Conservation (phyloP, 2,329 filamentous ascomycete genomes). For the Truncatella angustata region DNA sequence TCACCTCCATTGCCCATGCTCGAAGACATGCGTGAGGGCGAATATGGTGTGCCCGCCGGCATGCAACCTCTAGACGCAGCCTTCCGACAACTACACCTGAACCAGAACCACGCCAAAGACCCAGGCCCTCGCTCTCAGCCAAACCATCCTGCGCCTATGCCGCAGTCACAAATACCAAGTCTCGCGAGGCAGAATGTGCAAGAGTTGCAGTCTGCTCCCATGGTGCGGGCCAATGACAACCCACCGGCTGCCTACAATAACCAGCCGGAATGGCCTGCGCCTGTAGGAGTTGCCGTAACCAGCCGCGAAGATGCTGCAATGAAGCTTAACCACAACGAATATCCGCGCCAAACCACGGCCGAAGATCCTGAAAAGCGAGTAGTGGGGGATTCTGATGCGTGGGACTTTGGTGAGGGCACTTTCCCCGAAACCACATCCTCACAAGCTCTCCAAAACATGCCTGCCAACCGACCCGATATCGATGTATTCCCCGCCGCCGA, state of each 20-base stretch:
- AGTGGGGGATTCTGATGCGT: slow-evolving; percentile 66
- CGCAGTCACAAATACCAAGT: slow-evolving; percentile 31
- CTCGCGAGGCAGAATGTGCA: slow-evolving; percentile 33
- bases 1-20: slow-evolving; percentile 57
- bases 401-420: slow-evolving; percentile 88
- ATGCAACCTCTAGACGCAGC: slow-evolving; percentile 40
- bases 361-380: slow-evolving; percentile 46
- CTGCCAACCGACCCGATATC: slow-evolving; percentile 71
- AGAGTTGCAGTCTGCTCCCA: slow-evolving; percentile 46
- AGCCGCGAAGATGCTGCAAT: slow-evolving; percentile 23
- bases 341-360: slow-evolving; percentile 36
- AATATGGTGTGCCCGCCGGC: slow-evolving; percentile 43
- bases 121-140: slow-evolving; percentile 51
- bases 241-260: slow-evolving; percentile 38
- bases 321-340: slow-evolving; percentile 38
- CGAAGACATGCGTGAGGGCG: slow-evolving; percentile 58
- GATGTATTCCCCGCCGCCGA: slow-evolving; percentile 85
- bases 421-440: slow-evolving; percentile 53
- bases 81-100: slow-evolving; percentile 32
- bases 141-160: slow-evolving; percentile 56
- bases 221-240: slow-evolving; percentile 52
- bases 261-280: slow-evolving; percentile 25
- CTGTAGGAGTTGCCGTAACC: slow-evolving; percentile 20
- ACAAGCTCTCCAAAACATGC: slow-evolving; percentile 44
- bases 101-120: slow-evolving; percentile 59